Percentiles rank a stretch among this genome's conserved stretches.
phyloP scores from a whole-genome alignment of 1,284 basidiomycete genomes.

The Leccinum subrobustum region DNA sequence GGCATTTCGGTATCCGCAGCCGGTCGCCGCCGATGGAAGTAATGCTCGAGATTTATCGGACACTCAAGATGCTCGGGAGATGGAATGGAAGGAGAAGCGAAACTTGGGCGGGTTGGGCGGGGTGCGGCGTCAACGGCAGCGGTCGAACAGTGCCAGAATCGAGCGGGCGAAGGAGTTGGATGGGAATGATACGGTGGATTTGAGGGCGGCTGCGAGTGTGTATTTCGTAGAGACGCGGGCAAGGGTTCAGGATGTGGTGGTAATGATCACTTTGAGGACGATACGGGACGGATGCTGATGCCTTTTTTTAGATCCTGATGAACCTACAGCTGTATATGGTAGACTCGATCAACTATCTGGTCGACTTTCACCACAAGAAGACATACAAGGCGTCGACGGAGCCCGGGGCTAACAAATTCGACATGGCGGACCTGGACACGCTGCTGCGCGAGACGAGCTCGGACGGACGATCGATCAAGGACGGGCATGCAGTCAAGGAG shows the following conservation, averaged over 20 bases:
- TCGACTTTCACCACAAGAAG: constrained; percentile 97
- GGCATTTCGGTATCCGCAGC: constrained; percentile 98
- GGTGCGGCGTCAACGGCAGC: constrained; percentile 21
- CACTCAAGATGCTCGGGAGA: constrained; percentile 88
- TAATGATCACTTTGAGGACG: not conserved
- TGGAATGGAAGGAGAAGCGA: constrained; percentile 94
- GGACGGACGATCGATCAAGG: constrained; percentile 39
- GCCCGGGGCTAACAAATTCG: constrained; percentile 64
- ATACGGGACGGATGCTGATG: not conserved
- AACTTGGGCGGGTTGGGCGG: constrained; percentile 69
- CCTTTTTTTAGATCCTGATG: constrained; percentile 77
- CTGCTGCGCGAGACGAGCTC: constrained; percentile 49
- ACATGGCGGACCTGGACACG: constrained; percentile 54
- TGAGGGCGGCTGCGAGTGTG: constrained; percentile 69
- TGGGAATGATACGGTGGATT: constrained; percentile 59
- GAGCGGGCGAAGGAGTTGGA: constrained; percentile 66
- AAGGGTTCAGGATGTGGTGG: constrained; percentile 83
- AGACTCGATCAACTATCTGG: constrained; percentile 93
- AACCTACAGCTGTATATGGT: constrained; percentile 97
- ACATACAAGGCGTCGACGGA: constrained; percentile 74
- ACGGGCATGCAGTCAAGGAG: constrained; percentile 27
- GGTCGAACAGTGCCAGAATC: constrained; percentile 44
- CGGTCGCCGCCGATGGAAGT: constrained; percentile 98
- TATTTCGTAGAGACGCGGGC: constrained; percentile 96
- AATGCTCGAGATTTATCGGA: constrained; percentile 97